These are phyloP conservation scores for Solanum chacoense DNA, from an alignment of 305 asterid species.

Conservation along the genomic window DNA sequence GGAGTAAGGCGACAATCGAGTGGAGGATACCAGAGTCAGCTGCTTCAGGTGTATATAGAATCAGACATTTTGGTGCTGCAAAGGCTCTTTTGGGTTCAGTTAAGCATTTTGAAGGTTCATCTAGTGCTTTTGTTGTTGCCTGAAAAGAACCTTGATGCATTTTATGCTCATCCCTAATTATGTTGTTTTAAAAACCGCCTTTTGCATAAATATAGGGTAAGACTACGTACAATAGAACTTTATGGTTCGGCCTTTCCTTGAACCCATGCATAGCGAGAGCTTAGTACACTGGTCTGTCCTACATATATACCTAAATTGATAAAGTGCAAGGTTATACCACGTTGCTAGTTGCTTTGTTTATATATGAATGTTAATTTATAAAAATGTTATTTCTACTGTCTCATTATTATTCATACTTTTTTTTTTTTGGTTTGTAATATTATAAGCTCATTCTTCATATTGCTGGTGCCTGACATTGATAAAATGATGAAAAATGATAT, in stretches of 20 bases:
- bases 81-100: slow-evolving; percentile 59
- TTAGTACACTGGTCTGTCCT: neutral
- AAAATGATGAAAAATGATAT: neutral
- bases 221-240: neutral
- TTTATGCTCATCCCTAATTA: neutral
- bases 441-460: neutral
- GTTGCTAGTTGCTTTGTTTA: neutral
- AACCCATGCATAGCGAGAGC: neutral
- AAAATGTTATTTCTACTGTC: neutral
- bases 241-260: neutral
- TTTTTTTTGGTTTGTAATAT: neutral
- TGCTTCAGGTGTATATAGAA: slow-evolving; percentile 71
- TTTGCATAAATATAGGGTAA: neutral
- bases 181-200: neutral
- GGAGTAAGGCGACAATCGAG: slow-evolving; percentile 62
- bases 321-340: neutral
- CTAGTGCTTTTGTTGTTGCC: slow-evolving; percentile 77
- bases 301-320: neutral
- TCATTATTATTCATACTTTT: neutral
- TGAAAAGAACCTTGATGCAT: neutral
- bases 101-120: slow-evolving; percentile 75
- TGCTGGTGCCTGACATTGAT: neutral
- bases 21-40: slow-evolving; percentile 75
- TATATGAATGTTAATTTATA: neutral
- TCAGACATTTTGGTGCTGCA: slow-evolving; percentile 89